phyloP scores from a whole-genome alignment of 78 protist genomes.

The Ministeria vibrans region DNA sequence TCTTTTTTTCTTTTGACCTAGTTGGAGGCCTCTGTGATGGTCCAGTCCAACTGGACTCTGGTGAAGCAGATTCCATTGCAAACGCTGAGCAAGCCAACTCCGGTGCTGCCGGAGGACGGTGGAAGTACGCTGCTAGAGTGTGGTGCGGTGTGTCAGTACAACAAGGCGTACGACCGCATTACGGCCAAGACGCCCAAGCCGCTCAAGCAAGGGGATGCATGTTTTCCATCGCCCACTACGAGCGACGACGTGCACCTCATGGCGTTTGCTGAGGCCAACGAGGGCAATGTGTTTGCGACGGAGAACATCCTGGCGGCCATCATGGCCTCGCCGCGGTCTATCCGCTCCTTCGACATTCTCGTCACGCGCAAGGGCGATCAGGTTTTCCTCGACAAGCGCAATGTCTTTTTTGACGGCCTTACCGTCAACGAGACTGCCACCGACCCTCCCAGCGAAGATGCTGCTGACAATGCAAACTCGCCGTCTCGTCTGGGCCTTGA shows the following conservation, averaged over 20 bases:
- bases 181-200: slow-evolving; percentile 16
- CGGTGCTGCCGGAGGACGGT: slow-evolving; percentile 5
- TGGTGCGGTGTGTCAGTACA: slow-evolving; percentile 22
- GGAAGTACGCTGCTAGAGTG: slow-evolving; percentile 12
- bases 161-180: slow-evolving; percentile 34
- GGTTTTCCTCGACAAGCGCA: slow-evolving; percentile 71
- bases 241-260: slow-evolving; percentile 32
- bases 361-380: slow-evolving; percentile 44
- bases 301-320: slow-evolving; percentile 56
- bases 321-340: slow-evolving; percentile 63
- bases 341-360: slow-evolving; percentile 73
- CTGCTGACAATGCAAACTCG: slow-evolving; percentile 45
- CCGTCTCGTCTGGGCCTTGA: slow-evolving; percentile 46
- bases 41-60: slow-evolving; percentile 23
- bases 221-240: slow-evolving; percentile 24
- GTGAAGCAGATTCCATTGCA: slow-evolving; percentile 25
- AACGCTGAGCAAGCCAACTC: slow-evolving; percentile 4
- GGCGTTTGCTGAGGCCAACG: not conserved
- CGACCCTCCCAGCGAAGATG: slow-evolving; percentile 54
- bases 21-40: slow-evolving; percentile 35
- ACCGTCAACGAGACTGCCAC: slow-evolving; percentile 62
- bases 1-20: no score
- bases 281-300: slow-evolving; percentile 62
- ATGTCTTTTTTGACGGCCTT: slow-evolving; percentile 35
- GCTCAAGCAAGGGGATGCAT: not conserved